Evolutionary conservation across 2,329 filamentous ascomycete genomes (phyloP), one percentile per base, ranked within the genome.

Genomic region (Xylaria multiplex): DNA sequence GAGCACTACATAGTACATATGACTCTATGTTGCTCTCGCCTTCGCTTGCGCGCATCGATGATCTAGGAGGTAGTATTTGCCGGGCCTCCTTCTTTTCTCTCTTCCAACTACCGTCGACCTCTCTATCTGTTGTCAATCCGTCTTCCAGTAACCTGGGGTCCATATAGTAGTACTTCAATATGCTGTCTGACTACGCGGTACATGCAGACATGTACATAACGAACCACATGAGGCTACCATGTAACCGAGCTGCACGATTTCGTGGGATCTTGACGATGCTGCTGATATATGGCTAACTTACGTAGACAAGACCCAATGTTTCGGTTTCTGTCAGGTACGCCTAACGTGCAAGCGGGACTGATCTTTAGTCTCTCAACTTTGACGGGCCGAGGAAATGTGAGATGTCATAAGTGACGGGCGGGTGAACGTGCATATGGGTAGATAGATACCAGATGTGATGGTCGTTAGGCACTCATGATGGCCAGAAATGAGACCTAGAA

Each of bases 141-240:
- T 59, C 14, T 22, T 53, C 35, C 52, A 40, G 54, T 48, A 43
- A 35, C 22, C 49, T 59, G 50, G 63, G 49, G 57, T 30, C 27
- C 27, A 50, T 22, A 27, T 27, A 27, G 27, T 37, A 19, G 46
- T 35, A 52, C 58, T 37, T 32, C 43, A 24, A 35, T 16, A 57
- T 62, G 64, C 30, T 66, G 62, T 61, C 67, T 48, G 61, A 63
- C 48, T 60, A 60, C 62, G 60, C 49, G 58, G 61, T 40, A 55
- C 63, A 46, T 59, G 46, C 56, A 55, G 35, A 55, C 57, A 56
- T 49, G 49, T 67, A 68, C 60, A 64, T 66, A 61, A 69, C 57
- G 55, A 62, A 54, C 62, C 54, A 66, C 59, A 53, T 59, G 59
- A 64, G 53, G 57, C 46, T 46, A 52, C 52, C 64, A 43, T 56